Base-by-base conservation (phyloP, 495 filamentous ascomycete genomes). In the Neohortaea acidophila region DNA sequence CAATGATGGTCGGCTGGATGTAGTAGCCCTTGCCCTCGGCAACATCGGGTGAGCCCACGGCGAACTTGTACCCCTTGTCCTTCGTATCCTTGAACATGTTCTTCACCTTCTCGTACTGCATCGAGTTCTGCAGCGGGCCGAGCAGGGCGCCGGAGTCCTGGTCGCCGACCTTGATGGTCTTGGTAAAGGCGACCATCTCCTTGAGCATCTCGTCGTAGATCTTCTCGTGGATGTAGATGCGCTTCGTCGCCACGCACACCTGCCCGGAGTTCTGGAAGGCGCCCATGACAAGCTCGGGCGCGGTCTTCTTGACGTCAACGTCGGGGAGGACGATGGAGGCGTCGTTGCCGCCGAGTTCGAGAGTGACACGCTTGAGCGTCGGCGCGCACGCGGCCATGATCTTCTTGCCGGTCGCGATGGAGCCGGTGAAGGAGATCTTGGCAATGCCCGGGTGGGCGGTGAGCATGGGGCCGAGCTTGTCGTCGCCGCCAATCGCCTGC, bases 311-410 rank as follows among this genome's bases (percentile, higher is more conserved):
- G 22, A 83, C 63, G 40, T 81, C 73, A 9, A 75, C 76, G 56
- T 81, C 76, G 0, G 65, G 59, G 45, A 69, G 72, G 14, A 83
- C 62, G 39, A 81, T 72, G 35, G 68, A 67, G 0, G 77, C 68
- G 53, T 82, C 72, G 51, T 83, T 82, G 23, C 79, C 79, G 14
- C 76, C 78, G 23, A 72, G 46, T 49, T 77, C 71, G 5, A 75
- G 58, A 0, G 67, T 75, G 1, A 73, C 56, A 11, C 53, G 34
- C 46, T 52, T 56, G 14, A 58, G 44, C 4, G 48, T 54, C 20
- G 48, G 43, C n/a, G 37, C 39, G 28, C 36, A 40, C 13, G 43
- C 38, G n/a, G 39, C 55, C 53, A 54, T 54, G 36, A 58, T 42
- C 44, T 41, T 51, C 49, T 58, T 58, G 13, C 55, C 55, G 2